Evolutionary conservation across 805 yeast species (phyloP).

Genomic region (Debaryomyces maramus): DNA sequence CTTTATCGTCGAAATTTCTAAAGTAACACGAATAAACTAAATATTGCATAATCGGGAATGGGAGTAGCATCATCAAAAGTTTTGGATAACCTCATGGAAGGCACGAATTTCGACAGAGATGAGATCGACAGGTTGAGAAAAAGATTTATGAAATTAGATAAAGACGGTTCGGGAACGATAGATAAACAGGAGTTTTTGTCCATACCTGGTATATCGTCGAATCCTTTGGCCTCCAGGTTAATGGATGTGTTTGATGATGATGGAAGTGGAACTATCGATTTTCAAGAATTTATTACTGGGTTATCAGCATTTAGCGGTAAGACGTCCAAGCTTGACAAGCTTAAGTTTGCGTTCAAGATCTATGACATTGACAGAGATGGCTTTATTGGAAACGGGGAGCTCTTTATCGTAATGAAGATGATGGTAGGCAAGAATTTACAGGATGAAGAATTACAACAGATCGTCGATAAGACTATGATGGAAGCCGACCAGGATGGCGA

Average conservation of each 20-base stretch:
- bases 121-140: conserved; percentile 90
- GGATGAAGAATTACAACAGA: conserved; percentile 87
- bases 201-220: conserved; percentile 88
- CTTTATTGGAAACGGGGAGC: conserved; percentile 89
- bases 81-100: conserved; percentile 72
- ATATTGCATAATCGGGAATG: too few species aligned
- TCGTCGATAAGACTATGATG: conserved; percentile 94
- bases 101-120: conserved; percentile 83
- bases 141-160: conserved; percentile 92
- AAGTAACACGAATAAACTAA: too few species aligned
- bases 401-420: conserved; percentile 86
- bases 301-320: conserved; percentile 85
- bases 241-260: conserved; percentile 95
- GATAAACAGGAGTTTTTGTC: conserved; percentile 87
- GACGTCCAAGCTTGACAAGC: conserved; percentile 76
- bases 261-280: conserved; percentile 90
- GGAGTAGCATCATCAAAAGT: conserved; percentile 62
- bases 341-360: conserved; percentile 85
- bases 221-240: conserved; percentile 85
- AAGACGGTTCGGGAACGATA: conserved; percentile 88
- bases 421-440: conserved; percentile 94
- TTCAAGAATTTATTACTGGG: conserved; percentile 89
- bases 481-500: conserved; percentile 90
- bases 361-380: conserved; percentile 97
- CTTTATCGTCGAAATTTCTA: too few species aligned